Base-by-base conservation (phyloP, 2,329 filamentous ascomycete species). In the Ampelomyces quisqualis region DNA sequence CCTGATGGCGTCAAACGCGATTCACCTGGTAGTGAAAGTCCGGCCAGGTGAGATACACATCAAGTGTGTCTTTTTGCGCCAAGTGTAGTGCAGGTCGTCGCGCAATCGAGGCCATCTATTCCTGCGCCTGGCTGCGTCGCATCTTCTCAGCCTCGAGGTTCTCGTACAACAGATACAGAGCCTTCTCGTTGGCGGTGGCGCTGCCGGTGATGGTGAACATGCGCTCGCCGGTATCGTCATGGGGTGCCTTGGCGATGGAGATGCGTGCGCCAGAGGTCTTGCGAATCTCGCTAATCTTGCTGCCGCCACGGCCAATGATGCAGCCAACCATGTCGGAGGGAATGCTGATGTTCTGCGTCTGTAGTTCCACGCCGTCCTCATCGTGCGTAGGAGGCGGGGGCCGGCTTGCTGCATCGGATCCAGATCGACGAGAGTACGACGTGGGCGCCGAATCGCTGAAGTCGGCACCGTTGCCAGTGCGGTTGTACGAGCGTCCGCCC, bases 151-250 rank as follows among this genome's bases (percentile, higher is more conserved):
- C 91, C 75, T 98, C 93, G 36, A 98, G 82, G 72, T 98, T 98
- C 78, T 98, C 93, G 69, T 98, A 98, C 51, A 98, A 78, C 38
- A 98, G 83, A 72, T 95, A 96, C 19, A 98, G 78, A 4, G 93
- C 93, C 58, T 90, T 91, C 73, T 98, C 93, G 62, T 98, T 98
- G 52, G 90, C 89, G 73, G 85, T 86, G 46, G 88, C 85, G 47
- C 88, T 94, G 56, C 93, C 93, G 80, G 95, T 96, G 68, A 98
- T 98, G 64, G 93, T 98, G 76, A 98, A 98, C 93, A 98, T 98
- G 62, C 93, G 85, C 79, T 98, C 93, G 55, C 93, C 93, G 46
- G 89, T 94, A 57, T 97, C 93, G 60, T 98, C 93, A 64, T 98
- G 93, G 41, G 93, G 89, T 32, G 90, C 85, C 78, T 96, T 97